These are phyloP conservation scores for Arabidopsis suecica DNA, from an alignment of 345 rosid genomes.

Conservation along the genomic window DNA sequence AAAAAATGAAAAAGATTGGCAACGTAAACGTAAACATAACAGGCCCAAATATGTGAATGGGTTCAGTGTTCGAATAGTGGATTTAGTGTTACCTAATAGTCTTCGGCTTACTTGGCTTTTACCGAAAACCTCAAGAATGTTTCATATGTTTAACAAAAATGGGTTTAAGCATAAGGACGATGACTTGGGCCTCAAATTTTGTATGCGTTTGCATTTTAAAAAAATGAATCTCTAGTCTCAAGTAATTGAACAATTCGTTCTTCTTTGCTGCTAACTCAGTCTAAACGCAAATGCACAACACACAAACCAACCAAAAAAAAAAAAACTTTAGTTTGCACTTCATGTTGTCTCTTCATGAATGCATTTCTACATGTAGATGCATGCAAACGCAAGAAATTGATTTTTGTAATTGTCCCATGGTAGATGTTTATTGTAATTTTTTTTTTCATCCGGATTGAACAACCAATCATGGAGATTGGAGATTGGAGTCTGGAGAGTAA, in stretches of 20 bases:
- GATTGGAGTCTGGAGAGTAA: too few relatives aligned
- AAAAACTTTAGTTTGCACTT: neutral
- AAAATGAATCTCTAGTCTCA: neutral
- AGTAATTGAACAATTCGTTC: neutral
- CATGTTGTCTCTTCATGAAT: neutral
- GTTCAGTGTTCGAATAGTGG: slow-evolving; percentile 12
- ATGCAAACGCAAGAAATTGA: neutral
- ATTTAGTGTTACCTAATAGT: slow-evolving; percentile 5
- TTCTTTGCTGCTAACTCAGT: neutral
- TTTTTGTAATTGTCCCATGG: neutral
- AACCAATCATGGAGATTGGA: too few relatives aligned
- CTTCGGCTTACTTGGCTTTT: neutral
- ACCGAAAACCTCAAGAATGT: neutral
- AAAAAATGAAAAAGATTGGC: neutral
- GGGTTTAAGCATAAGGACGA: neutral
- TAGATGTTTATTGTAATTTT: neutral
- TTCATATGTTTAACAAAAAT: neutral
- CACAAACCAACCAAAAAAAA: neutral
- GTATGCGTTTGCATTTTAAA: neutral
- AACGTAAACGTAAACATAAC: neutral
- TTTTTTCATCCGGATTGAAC: neutral
- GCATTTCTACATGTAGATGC: neutral
- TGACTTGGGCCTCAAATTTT: neutral
- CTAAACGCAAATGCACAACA: neutral
- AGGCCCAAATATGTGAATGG: slow-evolving; percentile 23